Conservation (phyloP, 179 eudicot genomes). For the Patellifolia procumbens region DNA sequence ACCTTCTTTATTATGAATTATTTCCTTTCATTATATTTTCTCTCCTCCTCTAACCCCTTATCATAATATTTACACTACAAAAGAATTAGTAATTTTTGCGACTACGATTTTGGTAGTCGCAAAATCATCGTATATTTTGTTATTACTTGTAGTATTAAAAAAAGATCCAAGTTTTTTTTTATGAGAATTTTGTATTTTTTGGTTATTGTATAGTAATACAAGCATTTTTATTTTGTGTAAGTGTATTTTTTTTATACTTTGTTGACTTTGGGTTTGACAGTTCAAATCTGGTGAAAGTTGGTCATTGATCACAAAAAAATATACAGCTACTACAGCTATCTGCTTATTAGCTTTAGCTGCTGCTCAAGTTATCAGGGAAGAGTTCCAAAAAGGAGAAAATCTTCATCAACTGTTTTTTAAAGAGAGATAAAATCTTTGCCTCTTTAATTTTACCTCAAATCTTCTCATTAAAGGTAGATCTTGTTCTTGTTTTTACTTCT, state of each 20-base stretch:
- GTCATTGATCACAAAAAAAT: conserved; percentile 7
- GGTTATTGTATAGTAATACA: not conserved
- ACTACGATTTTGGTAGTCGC: not conserved
- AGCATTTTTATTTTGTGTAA: not conserved
- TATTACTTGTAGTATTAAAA: not conserved
- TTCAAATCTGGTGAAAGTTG: conserved; percentile 29
- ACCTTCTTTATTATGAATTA: not conserved
- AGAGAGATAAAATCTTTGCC: conserved; percentile 33
- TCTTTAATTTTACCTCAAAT: not conserved
- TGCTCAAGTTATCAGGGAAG: conserved; percentile 10
- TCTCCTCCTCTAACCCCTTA: not conserved
- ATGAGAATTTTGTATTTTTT: not conserved
- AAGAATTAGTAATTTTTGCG: not conserved
- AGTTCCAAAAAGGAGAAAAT: conserved; percentile 21
- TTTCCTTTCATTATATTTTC: not conserved
- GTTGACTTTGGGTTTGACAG: conserved; percentile 33
- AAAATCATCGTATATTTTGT: not conserved
- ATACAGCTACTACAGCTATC: not conserved
- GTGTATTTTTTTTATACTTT: not conserved
- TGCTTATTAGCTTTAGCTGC: conserved; percentile 1
- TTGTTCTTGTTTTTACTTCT: not conserved
- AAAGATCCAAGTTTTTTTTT: not conserved
- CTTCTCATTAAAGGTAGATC: conserved; percentile 15
- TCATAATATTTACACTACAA: not conserved
- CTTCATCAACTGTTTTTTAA: conserved; percentile 34